These are phyloP conservation scores for Diplogelasinospora grovesii DNA, from an alignment of 495 filamentous ascomycete genomes.

Conservation along the genomic window DNA sequence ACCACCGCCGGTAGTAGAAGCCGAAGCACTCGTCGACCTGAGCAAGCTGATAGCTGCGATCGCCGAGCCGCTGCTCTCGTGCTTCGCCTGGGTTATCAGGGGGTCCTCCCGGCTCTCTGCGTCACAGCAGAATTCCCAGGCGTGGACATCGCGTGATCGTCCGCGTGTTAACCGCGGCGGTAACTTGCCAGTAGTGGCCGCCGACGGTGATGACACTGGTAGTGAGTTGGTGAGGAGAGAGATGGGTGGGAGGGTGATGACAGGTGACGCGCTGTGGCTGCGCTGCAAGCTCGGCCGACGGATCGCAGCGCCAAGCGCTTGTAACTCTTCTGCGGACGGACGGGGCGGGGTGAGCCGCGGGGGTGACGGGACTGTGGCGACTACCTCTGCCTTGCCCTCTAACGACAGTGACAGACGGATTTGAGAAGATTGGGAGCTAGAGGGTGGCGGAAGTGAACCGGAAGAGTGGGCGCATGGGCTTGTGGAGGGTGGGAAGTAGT, in stretches of 20 bases:
- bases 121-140: constrained; percentile 80
- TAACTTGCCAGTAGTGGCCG: constrained; percentile 38
- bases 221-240: constrained; percentile 56
- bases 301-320: constrained; percentile 47
- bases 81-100: constrained; percentile 63
- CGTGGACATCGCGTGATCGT: constrained; percentile 72
- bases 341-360: constrained; percentile 38
- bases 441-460: constrained; percentile 18
- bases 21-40: constrained; percentile 55
- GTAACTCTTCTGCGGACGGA: constrained; percentile 19
- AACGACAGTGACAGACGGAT: constrained; percentile 66
- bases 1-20: no score
- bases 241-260: constrained; percentile 44
- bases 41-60: constrained; percentile 65
- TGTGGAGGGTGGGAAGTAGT: constrained; percentile 30
- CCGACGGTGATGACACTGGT: constrained; percentile 27
- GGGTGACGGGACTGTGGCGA: constrained; percentile 66
- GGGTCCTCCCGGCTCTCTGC: constrained; percentile 60
- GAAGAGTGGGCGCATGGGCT: constrained; percentile 21
- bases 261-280: constrained; percentile 44
- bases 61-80: constrained; percentile 64
- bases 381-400: constrained; percentile 77
- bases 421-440: constrained; percentile 37
- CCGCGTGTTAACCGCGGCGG: constrained; percentile 48
- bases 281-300: constrained; percentile 46